Conservation (phyloP, 176 grass and related monocot genomes). For the Phyllostachys edulis region DNA sequence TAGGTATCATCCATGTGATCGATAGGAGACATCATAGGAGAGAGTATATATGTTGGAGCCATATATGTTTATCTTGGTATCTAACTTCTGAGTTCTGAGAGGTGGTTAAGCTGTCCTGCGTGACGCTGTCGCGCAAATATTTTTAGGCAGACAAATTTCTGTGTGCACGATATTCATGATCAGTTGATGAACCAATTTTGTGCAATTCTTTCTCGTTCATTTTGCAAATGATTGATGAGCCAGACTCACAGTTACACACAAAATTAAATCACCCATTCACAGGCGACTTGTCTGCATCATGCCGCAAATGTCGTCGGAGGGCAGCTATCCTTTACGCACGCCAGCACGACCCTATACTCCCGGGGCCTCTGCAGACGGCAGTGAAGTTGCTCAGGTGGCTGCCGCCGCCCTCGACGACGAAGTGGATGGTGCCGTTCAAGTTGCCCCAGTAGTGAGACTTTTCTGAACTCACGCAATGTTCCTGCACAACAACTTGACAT, state of each 20-base stretch:
- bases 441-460: constrained; percentile 51
- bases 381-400: constrained; percentile 62
- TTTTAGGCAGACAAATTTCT: no score
- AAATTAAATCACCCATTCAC: background rate
- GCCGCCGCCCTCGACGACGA: no score
- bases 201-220: background rate
- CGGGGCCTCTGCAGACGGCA: constrained; percentile 31
- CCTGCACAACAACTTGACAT: background rate
- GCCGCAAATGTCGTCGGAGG: constrained; percentile 30
- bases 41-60: no score
- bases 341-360: constrained; percentile 63
- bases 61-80: background rate
- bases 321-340: constrained; percentile 69
- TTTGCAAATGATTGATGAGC: no score
- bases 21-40: background rate
- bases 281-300: background rate
- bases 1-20: background rate
- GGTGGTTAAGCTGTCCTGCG: no score
- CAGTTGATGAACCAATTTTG: background rate
- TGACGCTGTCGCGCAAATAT: no score
- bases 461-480: constrained; percentile 48
- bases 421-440: constrained; percentile 71
- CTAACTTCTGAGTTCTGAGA: no score
- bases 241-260: background rate
- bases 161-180: background rate